Evolutionary conservation across 2,329 filamentous ascomycete species (phyloP), one percentile per base, ranked within the genome.

Genomic region (Juglanconis sp.): DNA sequence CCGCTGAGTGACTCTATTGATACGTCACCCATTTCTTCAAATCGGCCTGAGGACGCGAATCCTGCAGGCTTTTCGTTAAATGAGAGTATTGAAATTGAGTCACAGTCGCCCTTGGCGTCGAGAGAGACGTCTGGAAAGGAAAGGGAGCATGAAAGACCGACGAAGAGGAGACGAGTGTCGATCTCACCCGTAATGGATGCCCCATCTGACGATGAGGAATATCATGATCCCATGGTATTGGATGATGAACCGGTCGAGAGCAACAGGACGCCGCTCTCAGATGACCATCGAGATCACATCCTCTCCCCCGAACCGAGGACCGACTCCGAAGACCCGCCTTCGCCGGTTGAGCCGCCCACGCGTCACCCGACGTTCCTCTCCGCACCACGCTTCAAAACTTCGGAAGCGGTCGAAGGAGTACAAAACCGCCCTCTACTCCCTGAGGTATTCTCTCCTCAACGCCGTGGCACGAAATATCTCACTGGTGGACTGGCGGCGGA

Each of bases 401-500:
- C 67, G 32, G 64, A 74, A 48, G 48, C 58, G 2, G 52, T 60
- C 38, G 42, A 60, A 2, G 59, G 51, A 53, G 11, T 17, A 3
- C 62, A 32, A 51, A 68, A 64, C 36, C 66, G 71, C 34, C 47
- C 47, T 4, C 72, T 70, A 7, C 64, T 73, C 0, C 71, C 75
- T 3, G 75, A 76, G 38, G 70, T 66, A 24, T 77, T 78, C 64
- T 78, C 76, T 5, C 76, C 76, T 1, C 73, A 71, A 40, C 67
- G 66, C 8, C 70, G 74, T 34, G 71, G 68, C 36, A 67, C 66
- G 1, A 67, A 64, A 63, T 78, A 77, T 53, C 60, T 77, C 4
- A 64, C 73, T 0, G 76, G 75, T 13, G 77, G 77, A 0, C 70
- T 79, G 11, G 77, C 77, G 3, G 71, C 75, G 2, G 73, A 75